Evolutionary conservation across 345 rosid species (phyloP).

Genomic region (Cardamine occulta): DNA sequence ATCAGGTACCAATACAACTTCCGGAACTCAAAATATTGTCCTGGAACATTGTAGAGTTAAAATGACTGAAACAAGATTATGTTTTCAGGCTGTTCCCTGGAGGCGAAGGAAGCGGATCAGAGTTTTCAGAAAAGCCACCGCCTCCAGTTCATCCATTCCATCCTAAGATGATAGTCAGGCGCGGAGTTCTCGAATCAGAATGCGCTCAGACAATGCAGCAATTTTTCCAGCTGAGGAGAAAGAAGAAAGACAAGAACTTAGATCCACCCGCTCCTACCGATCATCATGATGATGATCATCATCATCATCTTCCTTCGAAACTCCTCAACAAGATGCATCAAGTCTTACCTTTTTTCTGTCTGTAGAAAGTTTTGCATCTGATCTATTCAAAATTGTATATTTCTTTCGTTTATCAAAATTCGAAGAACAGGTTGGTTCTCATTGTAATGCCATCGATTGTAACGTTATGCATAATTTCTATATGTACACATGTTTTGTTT

Average conservation of each 20-base stretch:
- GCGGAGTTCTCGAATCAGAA: conserved; percentile 76
- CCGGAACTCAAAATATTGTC: conserved; percentile 6
- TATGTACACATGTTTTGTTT: not conserved
- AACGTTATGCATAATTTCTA: conserved; percentile 20
- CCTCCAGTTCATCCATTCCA: conserved; percentile 93
- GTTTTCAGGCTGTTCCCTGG: conserved; percentile 73
- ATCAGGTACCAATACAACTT: conserved; percentile 56
- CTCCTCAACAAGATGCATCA: conserved; percentile 76
- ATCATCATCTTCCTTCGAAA: conserved; percentile 66
- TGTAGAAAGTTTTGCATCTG: conserved; percentile 40
- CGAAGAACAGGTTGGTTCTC: conserved; percentile 28
- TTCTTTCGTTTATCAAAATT: not conserved
- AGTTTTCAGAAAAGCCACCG: conserved; percentile 61
- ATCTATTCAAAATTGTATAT: conserved; percentile 29
- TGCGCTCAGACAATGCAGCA: conserved; percentile 90
- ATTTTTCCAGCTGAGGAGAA: conserved; percentile 90
- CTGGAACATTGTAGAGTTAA: not conserved
- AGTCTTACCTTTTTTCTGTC: conserved; percentile 72
- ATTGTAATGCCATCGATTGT: conserved; percentile 32
- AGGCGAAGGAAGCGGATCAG: conserved; percentile 51
- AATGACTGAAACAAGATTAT: conserved; percentile 5
- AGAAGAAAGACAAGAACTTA: conserved; percentile 61
- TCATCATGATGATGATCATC: conserved; percentile 42
- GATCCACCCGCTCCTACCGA: conserved; percentile 55
- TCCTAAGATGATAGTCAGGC: conserved; percentile 82